Evolutionary conservation across 2,329 filamentous ascomycete species (phyloP), one percentile per base, ranked within the genome.

Genomic region (Paramyrothecium sp.): DNA sequence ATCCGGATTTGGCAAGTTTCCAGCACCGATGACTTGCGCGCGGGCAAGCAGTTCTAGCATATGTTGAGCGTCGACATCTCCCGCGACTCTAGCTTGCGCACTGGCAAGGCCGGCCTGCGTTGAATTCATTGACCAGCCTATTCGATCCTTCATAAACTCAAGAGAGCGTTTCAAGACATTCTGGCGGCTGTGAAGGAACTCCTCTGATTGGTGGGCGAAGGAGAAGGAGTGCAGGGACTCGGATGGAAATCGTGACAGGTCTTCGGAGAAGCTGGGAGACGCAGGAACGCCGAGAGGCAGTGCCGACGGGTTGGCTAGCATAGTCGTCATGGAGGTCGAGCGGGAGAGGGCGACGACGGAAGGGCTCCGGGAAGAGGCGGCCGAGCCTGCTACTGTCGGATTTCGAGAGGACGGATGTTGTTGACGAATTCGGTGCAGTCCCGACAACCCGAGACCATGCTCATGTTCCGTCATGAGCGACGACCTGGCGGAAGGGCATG

Each of bases 161-260:
- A 97, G 89, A 10, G 93, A 96, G 58, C 94, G 85, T 75, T 96
- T 97, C 67, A 99, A 73, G 34, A 97, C 89, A 78, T 92, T 96
- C 72, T 98, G 93, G 55, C 95, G 89, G 71, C 86, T 97, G 71
- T 97, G 91, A 56, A 98, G 82, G 61, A 92, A 87, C 61, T 98
- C 94, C 69, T 97, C 93, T 3, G 93, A 94, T 74, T 97, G 93
- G 65, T 96, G 91, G 46, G 95, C 92, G 73, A 99, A 99, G 13
- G 94, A 98, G 77, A 99, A 99, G 2, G 95, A 99, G 74, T 99
- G 95, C 51, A 99, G 79, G 7, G 95, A 99, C 71, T 99, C 95
- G 65, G 91, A 92, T 1, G 95, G 94, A 71, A 99, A 99, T 53
- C 93, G 89, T 50, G 88, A 89, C 50, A 99, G 84, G 70, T 99